Evolutionary conservation across 1,284 basidiomycete species (phyloP).

Genomic region (Papiliotrema flavescens): DNA sequence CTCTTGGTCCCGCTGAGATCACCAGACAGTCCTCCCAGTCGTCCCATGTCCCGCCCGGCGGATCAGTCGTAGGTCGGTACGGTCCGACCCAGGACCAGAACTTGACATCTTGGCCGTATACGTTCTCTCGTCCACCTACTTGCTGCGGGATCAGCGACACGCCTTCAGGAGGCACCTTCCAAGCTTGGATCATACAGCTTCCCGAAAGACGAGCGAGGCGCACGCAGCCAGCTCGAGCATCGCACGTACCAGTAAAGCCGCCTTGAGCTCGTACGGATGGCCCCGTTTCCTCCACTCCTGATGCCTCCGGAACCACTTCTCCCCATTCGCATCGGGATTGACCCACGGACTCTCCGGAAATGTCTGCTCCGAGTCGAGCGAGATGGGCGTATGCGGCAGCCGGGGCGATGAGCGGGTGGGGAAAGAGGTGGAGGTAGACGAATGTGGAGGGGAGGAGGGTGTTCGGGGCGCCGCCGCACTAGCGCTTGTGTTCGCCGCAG

Average conservation of each 20-base stretch:
- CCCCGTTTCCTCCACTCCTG: not conserved
- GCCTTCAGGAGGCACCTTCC: not conserved
- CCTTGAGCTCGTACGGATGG: conserved; percentile 1
- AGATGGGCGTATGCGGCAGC: not conserved
- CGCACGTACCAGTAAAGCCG: not conserved
- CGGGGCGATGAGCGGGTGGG: not conserved
- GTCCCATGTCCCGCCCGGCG: not conserved
- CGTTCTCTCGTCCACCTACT: not conserved
- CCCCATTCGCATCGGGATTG: not conserved
- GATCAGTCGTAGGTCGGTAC: not conserved
- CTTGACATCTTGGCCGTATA: not conserved
- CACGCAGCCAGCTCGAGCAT: not conserved
- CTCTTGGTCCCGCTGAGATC: conserved; percentile 5
- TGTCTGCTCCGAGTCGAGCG: not conserved
- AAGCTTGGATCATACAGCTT: not conserved
- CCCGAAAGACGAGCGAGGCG: no score
- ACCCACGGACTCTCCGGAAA: not conserved
- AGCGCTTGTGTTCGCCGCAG: no score
- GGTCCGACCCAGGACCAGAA: conserved; percentile 19
- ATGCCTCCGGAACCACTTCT: not conserved
- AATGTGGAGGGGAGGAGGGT: no score
- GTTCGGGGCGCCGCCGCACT: no score
- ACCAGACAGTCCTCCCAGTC: conserved; percentile 12
- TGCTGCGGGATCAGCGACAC: not conserved
- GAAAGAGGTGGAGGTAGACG: not conserved